Conservation (phyloP, 2,329 filamentous ascomycete genomes). For the Monosporascus ibericus region DNA sequence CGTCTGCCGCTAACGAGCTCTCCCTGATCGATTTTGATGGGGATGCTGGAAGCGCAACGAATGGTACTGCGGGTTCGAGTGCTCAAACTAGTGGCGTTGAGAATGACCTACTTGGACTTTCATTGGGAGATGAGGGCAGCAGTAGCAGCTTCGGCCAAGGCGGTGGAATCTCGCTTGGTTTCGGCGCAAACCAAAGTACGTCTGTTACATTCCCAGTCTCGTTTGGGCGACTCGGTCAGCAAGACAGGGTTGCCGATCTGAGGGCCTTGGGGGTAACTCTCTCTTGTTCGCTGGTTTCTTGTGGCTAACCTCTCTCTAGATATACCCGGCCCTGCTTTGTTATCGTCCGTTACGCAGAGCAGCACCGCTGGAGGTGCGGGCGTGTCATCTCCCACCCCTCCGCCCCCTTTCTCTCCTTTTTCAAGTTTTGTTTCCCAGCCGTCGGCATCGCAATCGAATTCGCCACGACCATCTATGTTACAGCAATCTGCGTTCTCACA, state of each 20-base stretch:
- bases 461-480: slow-evolving; percentile 29
- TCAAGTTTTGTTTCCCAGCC: slow-evolving; percentile 49
- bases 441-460: slow-evolving; percentile 34
- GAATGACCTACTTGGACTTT: slow-evolving; percentile 85
- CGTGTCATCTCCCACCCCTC: slow-evolving; percentile 27
- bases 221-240: too few relatives aligned
- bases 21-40: slow-evolving; percentile 90
- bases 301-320: slow-evolving; percentile 36
- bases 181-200: slow-evolving; percentile 63
- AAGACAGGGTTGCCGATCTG: too few relatives aligned
- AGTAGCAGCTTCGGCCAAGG: slow-evolving; percentile 60
- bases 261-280: too few relatives aligned
- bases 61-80: slow-evolving; percentile 29
- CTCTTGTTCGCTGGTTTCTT: neutral
- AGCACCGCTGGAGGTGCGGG: slow-evolving; percentile 48
- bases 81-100: slow-evolving; percentile 64
- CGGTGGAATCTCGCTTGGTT: slow-evolving; percentile 79
- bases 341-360: slow-evolving; percentile 58
- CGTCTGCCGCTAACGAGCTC: slow-evolving; percentile 63
- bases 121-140: slow-evolving; percentile 58
- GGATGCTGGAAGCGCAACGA: slow-evolving; percentile 46
- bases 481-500: slow-evolving; percentile 42
- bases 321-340: slow-evolving; percentile 57
- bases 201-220: slow-evolving; percentile 5
- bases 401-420: slow-evolving; percentile 48